Base-by-base conservation (phyloP, 129 eudicot genomes). In the Helianthus tuberosus region DNA sequence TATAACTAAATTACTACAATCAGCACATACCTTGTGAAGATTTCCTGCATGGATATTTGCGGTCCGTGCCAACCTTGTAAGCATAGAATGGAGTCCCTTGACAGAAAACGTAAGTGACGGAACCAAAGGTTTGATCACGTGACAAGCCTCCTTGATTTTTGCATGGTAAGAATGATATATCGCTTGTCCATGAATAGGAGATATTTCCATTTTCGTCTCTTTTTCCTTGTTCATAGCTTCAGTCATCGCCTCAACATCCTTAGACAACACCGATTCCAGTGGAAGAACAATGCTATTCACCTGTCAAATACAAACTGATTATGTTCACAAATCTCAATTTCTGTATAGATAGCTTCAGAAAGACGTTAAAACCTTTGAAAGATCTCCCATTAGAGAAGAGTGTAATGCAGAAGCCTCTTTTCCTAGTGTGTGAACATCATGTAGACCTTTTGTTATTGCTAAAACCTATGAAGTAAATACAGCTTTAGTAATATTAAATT, bases 161-260 rank as follows among this genome's bases (percentile, higher is more conserved):
- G 64, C 50, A 73, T 80, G 73, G 60, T 94, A 94, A 70, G 99
- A 94, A 68, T 89, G 99, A 82, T 86, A 80, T 77, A 94, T 94
- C 68, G 99, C 99, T 80, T 94, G 93, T 44, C 99, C 99, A 85
- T 94, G 99, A 82, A 94, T 83, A 3, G 92, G 99, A 68, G 96
- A 82, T 66, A 94, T 90, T 78, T 86, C 99, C 84, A 78, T 69
- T 52, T 85, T 89, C 6, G 84, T 82, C 81, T 91, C 99, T 83
- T 82, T 84, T 82, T 94, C 97, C 81, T 79, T 81, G 39, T 79
- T 73, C 97, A 91, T 94, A 17, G 99, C 97, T 76, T 91, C 97
- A 32, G 89, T 86, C 97, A 94, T 88, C n/a, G 99, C 93, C 77
- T 93, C 82, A 75, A 90, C 97, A 78, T 94, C 99, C 79, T 85